Base-by-base conservation (phyloP, 768 basidiomycete species). In the Pleurotus pulmonarius region DNA sequence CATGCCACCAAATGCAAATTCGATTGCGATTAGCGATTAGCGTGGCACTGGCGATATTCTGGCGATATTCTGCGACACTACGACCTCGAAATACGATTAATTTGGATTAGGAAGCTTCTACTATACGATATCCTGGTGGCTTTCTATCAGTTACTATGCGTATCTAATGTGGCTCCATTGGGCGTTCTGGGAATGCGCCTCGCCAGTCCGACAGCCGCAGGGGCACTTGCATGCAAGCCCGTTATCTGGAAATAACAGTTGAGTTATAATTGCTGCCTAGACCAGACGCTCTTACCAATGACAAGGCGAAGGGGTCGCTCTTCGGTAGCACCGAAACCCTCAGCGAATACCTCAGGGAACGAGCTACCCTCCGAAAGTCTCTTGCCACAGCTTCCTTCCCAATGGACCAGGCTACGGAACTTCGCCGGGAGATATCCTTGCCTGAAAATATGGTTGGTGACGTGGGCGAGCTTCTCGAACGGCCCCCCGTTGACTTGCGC, bases 391-490 rank as follows among this genome's bases (percentile, higher is more conserved):
- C 57, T 18, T 4, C 67, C 67, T 56, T 74, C 63, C 79, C 77
- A 79, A 63, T 72, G 69, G 29, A 79, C 78, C 18, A 70, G 59
- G 34, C 70, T 61, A 51, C 77, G 67, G 40, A 68, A 53, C 48
- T 72, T 65, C n/a, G 66, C 59, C 5, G 70, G 62, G 13, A 73
- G 62, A 63, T 71, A 81, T 1, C 73, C 73, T 37, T 69, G 68
- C 20, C 47, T 58, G 65, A 81, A 81, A 60, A 80, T 68, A 56
- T 79, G 58, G 69, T 80, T 81, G 49, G 77, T 79, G 55, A 80
- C 60, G 55, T 80, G 73, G n/a, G 76, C 76, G 18, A 80, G 58
- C 22, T 68, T 65, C 58, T 75, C 76, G 49, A 74, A 65, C 61
- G 66, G 72, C 34, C 59, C 59, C 6, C 38, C 51, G 39, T 53